These are phyloP conservation scores for Microsporum ferrugineum DNA, from an alignment of 2,329 filamentous ascomycete species.

Conservation along the genomic window DNA sequence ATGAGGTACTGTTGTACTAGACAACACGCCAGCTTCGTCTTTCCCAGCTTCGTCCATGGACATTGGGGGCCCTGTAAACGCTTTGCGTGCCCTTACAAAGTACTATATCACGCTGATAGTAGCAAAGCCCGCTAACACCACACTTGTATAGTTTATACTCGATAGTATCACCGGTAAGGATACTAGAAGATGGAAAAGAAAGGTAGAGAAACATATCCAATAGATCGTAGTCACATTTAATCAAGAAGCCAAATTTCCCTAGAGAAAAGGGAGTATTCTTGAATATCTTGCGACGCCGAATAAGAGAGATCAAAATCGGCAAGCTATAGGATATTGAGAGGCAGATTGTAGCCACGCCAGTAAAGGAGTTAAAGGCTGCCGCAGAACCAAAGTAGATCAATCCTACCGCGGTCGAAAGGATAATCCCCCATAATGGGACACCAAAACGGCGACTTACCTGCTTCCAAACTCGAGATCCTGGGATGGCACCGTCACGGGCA, in stretches of 20 bases:
- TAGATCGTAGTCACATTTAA: conserved; percentile 56
- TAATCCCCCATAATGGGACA: conserved; percentile 58
- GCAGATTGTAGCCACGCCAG: conserved; percentile 68
- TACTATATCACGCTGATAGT: conserved; percentile 52
- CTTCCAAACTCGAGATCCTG: conserved; percentile 55
- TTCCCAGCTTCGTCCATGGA: conserved; percentile 18
- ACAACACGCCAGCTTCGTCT: conserved; percentile 22
- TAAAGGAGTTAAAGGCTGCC: conserved; percentile 69
- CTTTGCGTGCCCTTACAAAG: conserved; percentile 49
- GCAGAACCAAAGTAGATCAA: conserved; percentile 69
- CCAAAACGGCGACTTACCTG: conserved; percentile 54
- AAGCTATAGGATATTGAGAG: conserved; percentile 64
- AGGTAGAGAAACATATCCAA: conserved; percentile 59
- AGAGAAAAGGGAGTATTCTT: conserved; percentile 55
- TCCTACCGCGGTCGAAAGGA: conserved; percentile 57
- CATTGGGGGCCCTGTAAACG: conserved; percentile 49
- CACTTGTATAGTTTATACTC: conserved; percentile 57
- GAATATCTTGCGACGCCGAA: conserved; percentile 57
- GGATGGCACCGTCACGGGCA: conserved; percentile 62
- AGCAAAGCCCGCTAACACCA: conserved; percentile 54
- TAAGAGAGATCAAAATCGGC: conserved; percentile 59
- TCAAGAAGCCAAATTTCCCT: conserved; percentile 54
- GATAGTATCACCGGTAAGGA: conserved; percentile 45
- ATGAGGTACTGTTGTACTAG: conserved; percentile 23
- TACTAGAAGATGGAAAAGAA: conserved; percentile 66